Base-by-base conservation (phyloP, 495 filamentous ascomycete genomes). In the Baudoinia panamericana region DNA sequence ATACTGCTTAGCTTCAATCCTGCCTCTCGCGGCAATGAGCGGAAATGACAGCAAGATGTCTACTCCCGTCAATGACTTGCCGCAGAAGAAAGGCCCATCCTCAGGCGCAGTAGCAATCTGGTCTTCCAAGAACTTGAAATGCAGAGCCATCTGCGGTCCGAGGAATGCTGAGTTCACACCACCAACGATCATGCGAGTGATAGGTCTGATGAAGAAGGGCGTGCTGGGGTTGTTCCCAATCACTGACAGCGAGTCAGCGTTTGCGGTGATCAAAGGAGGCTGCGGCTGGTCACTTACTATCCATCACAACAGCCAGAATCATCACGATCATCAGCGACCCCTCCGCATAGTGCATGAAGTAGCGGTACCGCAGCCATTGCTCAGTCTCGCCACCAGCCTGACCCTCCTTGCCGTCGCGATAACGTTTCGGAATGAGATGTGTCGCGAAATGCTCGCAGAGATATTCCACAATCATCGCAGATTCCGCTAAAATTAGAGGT, bases 141-240 rank as follows among this genome's bases (percentile, higher is more conserved):
- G 70, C 10, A 64, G 64, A 30, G 70, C 63, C 30, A 82, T 61
- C 34, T 83, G 78, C 15, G 75, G 75, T 5, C 66, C 58, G 21
- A 92, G 57, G 51, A 76, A 85, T 8, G 50, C 52, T 2, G 61
- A 53, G 20, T 76, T 63, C 20, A 93, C 62, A 22, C 76, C 73
- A 43, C 62, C 59, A 26, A 75, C 74, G 11, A 93, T 73, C 13
- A 69, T 56, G 12, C 61, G 55, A 6, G 82, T 79, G 43, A 95
- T 70, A 13, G 82, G 84, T 29, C 77, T 79, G 55, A 95, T 63
- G 66, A 93, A 85, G 70, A 93, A 93, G 2, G 85, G 85, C 5
- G 41, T 40, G 5, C 82, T 61, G 0, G 75, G 70, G 4, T 73
- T 60, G 10, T 70, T 68, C 44, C 72, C 75, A 36, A 95, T 64